Evolutionary conservation across 305 asterid genomes (phyloP).

Genomic region (Solanum hybrid): DNA sequence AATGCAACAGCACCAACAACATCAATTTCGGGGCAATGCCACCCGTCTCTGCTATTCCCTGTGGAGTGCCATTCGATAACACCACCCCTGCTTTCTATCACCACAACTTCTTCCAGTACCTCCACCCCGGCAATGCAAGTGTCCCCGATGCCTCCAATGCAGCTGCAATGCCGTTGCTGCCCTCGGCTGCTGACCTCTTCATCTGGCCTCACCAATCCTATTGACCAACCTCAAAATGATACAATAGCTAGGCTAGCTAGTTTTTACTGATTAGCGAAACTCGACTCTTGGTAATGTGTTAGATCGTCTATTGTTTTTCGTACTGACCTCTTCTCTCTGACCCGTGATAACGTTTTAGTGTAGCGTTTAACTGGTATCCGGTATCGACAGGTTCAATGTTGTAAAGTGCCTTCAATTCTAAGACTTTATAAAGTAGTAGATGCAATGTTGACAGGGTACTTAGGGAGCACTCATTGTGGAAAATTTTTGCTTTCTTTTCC

Average conservation of each 20-base stretch:
- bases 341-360: background rate
- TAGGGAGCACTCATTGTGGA: constrained; percentile 9
- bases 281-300: background rate
- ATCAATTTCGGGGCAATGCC: constrained; percentile 48
- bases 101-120: constrained; percentile 52
- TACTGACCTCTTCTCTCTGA: constrained; percentile 4
- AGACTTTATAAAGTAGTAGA: background rate
- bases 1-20: constrained; percentile 26
- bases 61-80: constrained; percentile 51
- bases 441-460: constrained; percentile 1
- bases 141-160: constrained; percentile 11
- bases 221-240: constrained; percentile 7
- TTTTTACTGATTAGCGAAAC: background rate
- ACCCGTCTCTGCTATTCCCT: constrained; percentile 38
- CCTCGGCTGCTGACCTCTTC: constrained; percentile 48
- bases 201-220: constrained; percentile 82
- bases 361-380: background rate
- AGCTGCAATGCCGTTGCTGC: constrained; percentile 32
- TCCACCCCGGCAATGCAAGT: constrained; percentile 10
- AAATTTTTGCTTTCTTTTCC: background rate
- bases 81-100: constrained; percentile 22
- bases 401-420: background rate
- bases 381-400: background rate
- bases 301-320: background rate
- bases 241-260: background rate